phyloP scores from a whole-genome alignment of 129 eudicot species.

The Heracleum sosnowskyi region DNA sequence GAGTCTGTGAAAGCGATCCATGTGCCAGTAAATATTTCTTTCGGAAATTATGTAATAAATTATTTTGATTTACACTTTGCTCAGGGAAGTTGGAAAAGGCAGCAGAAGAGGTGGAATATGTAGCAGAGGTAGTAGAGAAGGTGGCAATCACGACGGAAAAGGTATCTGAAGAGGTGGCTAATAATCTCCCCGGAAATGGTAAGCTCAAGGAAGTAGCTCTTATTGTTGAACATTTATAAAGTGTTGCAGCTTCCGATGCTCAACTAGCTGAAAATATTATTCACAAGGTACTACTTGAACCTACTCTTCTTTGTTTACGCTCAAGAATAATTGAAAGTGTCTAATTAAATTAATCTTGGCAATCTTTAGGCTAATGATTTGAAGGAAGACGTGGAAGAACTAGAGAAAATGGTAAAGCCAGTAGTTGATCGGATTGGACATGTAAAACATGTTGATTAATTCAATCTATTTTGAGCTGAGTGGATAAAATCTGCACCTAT shows the following conservation, averaged over 20 bases:
- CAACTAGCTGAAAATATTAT: slow-evolving; percentile 17
- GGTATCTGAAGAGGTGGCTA: slow-evolving; percentile 27
- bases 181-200: slow-evolving; percentile 17
- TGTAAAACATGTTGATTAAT: neutral
- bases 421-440: neutral
- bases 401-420: slow-evolving; percentile 20
- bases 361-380: slow-evolving; percentile 12
- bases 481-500: too few species aligned
- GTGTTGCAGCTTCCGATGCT: slow-evolving; percentile 22
- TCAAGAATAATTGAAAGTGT: neutral
- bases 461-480: too few species aligned
- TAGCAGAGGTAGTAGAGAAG: slow-evolving; percentile 27
- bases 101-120: slow-evolving; percentile 19
- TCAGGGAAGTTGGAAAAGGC: slow-evolving; percentile 22
- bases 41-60: neutral
- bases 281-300: slow-evolving; percentile 16
- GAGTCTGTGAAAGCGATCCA: neutral
- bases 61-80: neutral
- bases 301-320: neutral
- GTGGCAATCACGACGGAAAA: slow-evolving; percentile 30
- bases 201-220: slow-evolving; percentile 24
- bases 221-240: slow-evolving; percentile 18
- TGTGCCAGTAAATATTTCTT: neutral
- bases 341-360: too few species aligned
- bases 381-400: slow-evolving; percentile 17